Base-by-base conservation (phyloP, 2,329 filamentous ascomycete species). In the Alternaria conjuncta region DNA sequence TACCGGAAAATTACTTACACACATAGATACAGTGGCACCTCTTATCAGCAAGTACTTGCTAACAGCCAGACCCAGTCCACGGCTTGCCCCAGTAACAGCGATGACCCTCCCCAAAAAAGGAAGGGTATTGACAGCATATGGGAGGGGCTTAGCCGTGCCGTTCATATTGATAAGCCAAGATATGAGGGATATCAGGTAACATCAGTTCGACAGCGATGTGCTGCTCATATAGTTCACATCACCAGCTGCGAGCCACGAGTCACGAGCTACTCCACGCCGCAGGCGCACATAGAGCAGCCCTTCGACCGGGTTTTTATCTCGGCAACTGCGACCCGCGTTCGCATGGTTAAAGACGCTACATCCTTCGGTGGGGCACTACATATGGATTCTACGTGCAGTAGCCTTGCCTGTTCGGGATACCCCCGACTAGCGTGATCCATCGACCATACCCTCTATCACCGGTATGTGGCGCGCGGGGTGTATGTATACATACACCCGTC, bases 1-100 rank as follows among this genome's bases (percentile, higher is more conserved):
- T 23, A 11, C 2, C 12, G 8, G 18, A 30, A 15, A 5, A 11
- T 51, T 5, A 51, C 49, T 58, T 9, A 49, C 56, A 49, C 56
- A 51, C 53, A 55, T 55, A 18, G 53, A 55, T 2, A 55, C 36
- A 2, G 56, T 51, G 15, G 46, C 56, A 28, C 56, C 56, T 3
- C 56, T n/a, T 10, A 58, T 45, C 18, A 58, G 25, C 13, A 58
- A 20, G 46, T 58, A 58, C 41, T 58, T 58, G 30, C 56, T 50
- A 6, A 58, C 15, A 26, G 56, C 56, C 3, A 58, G 30, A 6
- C 56, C 56, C 8, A 58, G 46, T 6, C 56, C 56, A 15, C 56
- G 46, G 13, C 56, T 58, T 18, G 46, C 46, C 10, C 56, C 56
- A 30, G 56, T 58, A 13, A 58, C 36, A n/a, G 46, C 56, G n/a